Evolutionary conservation across 495 filamentous ascomycete species (phyloP), one percentile per base, ranked within the genome.

Genomic region (Lophiostoma macrostomum): DNA sequence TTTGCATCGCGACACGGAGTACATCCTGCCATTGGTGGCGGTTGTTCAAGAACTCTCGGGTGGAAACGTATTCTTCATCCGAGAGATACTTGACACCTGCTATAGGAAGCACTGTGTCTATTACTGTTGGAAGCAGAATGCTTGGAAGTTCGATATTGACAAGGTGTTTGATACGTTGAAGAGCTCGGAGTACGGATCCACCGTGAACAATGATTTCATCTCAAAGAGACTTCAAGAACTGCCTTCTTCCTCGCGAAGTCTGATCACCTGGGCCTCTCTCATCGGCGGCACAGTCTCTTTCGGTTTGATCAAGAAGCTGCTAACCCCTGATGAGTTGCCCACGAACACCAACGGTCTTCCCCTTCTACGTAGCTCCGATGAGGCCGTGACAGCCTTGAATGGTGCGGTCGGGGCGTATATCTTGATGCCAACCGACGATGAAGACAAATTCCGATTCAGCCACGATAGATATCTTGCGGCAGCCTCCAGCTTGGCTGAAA

Each of bases 61-160:
- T 12, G 88, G 88, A 0, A 93, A 94, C 61, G 86, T 87, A 0
- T 95, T 95, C 66, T 91, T 91, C 58, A 84, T 95, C 54, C 80
- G 87, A 25, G 87, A 94, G 66, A 91, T 96, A 81, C 77, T 96
- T n/a, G 86, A 86, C 63, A 84, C 85, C 6, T 90, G 87, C 63
- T 83, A 94, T 66, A 80, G 84, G 14, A 94, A 88, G 66, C 82
- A 82, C 58, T 91, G 86, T 61, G 83, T 96, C 42, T 94, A 85
- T 81, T 95, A 91, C 56, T 67, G 50, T 69, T 96, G 90, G 78
- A 84, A 82, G 56, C 76, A 83, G 34, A 83, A 80, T 18, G 73
- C 71, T 31, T 96, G 90, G 90, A 76, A 82, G n/a, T 96, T 83
- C 64, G 84, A 91, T 61, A 68, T 96, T 8, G 87, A 95, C 66